Conservation (phyloP, 2,329 filamentous ascomycete species). For the Penicillium sp. region DNA sequence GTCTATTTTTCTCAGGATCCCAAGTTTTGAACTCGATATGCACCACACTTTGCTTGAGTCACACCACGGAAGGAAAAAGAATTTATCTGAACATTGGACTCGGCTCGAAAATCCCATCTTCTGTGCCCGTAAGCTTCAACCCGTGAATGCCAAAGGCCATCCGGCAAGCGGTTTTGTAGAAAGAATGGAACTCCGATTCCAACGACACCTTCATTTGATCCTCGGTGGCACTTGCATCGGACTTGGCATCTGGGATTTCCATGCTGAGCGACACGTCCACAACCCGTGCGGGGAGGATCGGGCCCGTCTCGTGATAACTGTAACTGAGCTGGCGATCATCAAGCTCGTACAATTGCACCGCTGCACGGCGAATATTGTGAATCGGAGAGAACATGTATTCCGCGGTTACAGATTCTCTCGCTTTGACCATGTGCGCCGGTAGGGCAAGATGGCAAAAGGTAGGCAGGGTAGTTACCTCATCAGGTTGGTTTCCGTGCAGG, state of each 20-base stretch:
- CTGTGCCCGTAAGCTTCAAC: background rate
- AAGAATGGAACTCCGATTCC: conserved; percentile 27
- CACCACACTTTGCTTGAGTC: background rate
- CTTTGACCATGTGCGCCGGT: conserved; percentile 19
- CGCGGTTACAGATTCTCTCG: too few relatives aligned
- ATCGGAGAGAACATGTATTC: conserved; percentile 35
- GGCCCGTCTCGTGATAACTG: conserved; percentile 28
- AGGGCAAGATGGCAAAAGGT: conserved; percentile 28
- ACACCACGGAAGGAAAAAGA: background rate
- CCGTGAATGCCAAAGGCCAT: conserved; percentile 33
- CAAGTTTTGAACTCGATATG: background rate
- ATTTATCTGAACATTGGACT: background rate
- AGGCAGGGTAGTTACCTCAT: conserved; percentile 21
- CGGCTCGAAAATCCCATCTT: background rate
- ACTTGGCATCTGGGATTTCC: conserved; percentile 12
- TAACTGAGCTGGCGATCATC: conserved; percentile 28
- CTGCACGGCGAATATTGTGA: conserved; percentile 23
- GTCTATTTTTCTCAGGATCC: background rate
- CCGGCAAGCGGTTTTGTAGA: conserved; percentile 33
- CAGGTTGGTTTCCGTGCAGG: background rate
- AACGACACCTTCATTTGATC: conserved; percentile 9
- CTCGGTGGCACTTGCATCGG: conserved; percentile 1
- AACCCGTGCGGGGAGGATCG: conserved; percentile 24
- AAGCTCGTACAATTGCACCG: conserved; percentile 29
- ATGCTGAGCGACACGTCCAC: conserved; percentile 31